These are phyloP conservation scores for Globisporangium spinosum DNA, from an alignment of 352 stramenopile species.

Conservation along the genomic window DNA sequence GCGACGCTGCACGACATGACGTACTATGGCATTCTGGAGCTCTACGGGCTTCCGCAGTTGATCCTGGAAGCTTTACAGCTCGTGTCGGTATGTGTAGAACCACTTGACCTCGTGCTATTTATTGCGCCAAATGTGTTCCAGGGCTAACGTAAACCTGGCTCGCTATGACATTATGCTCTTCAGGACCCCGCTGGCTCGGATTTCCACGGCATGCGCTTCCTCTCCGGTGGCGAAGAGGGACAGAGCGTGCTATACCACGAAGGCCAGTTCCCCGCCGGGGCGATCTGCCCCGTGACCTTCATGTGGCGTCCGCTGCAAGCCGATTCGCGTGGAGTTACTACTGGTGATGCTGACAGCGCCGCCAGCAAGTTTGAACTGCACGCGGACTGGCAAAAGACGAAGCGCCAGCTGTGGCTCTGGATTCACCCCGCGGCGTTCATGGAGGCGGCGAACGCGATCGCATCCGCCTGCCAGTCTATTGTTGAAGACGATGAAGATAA, in stretches of 20 bases:
- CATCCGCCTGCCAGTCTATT: slow-evolving; percentile 43
- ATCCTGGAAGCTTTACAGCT: slow-evolving; percentile 61
- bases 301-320: slow-evolving; percentile 57
- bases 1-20: slow-evolving; percentile 57
- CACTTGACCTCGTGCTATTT: neutral
- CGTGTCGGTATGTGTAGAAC: slow-evolving; percentile 28
- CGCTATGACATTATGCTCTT: neutral
- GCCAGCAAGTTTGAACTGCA: slow-evolving; percentile 30
- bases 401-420: slow-evolving; percentile 77
- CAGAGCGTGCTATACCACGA: slow-evolving; percentile 49
- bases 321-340: slow-evolving; percentile 19
- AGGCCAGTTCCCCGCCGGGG: slow-evolving; percentile 49
- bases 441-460: slow-evolving; percentile 61
- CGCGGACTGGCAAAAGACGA: slow-evolving; percentile 38
- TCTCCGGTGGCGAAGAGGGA: slow-evolving; percentile 53
- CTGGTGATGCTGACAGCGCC: neutral
- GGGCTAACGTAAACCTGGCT: neutral
- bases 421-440: slow-evolving; percentile 74
- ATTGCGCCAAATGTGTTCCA: neutral
- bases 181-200: slow-evolving; percentile 57
- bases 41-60: slow-evolving; percentile 50
- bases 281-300: slow-evolving; percentile 69
- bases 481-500: slow-evolving; percentile 40
- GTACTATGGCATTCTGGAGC: slow-evolving; percentile 67
- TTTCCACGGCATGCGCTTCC: slow-evolving; percentile 51